Base-by-base conservation (phyloP, 331 rosid genomes). In the Quercus phellos region DNA sequence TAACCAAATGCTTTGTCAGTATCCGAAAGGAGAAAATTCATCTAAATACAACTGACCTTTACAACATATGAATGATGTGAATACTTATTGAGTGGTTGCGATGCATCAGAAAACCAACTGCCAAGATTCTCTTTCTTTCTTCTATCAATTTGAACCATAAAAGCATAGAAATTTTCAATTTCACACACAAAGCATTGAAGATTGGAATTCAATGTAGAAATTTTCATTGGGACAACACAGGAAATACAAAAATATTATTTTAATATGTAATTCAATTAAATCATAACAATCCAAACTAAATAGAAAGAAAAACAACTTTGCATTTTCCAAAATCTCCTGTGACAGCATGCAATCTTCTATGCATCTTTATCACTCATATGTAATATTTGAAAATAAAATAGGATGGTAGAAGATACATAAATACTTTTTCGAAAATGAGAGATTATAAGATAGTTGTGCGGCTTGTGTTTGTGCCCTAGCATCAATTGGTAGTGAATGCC, bases 101-200 rank as follows among this genome's bases (percentile, higher is more conserved):
- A 87, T 73, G 86, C 79, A 87, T 92, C 96, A 73, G 91, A 89
- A 82, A 94, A 93, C 94, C 94, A 92, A 67, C 68, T 63, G 85
- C 90, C 96, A 74, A 92, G 90, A 78, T 82, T 84, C 71, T 82
- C 89, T 77, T 84, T 90, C 92, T 77, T 88, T 68, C 76, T 88
- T 60, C 88, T 85, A 81, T 73, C 78, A 79, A 81, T 38, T 96
- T 93, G 91, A 80, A 80, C 66, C 78, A 72, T 59, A 55, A 56
- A 78, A 38, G 26, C 27, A 14, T 19, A 55, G 43, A 7, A 42
- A 32, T 16, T 38, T 22, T 34, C 51, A 32, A 66, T 17, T 61
- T 66, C 71, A 66, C 13, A 34, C 51, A 66, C 21, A 66, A 66
- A 66, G 69, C 71, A 32, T 34, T 43, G 24, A 34, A 66, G 43